Conservation (phyloP, 768 basidiomycete genomes). For the Xerocomus potaroensis region DNA sequence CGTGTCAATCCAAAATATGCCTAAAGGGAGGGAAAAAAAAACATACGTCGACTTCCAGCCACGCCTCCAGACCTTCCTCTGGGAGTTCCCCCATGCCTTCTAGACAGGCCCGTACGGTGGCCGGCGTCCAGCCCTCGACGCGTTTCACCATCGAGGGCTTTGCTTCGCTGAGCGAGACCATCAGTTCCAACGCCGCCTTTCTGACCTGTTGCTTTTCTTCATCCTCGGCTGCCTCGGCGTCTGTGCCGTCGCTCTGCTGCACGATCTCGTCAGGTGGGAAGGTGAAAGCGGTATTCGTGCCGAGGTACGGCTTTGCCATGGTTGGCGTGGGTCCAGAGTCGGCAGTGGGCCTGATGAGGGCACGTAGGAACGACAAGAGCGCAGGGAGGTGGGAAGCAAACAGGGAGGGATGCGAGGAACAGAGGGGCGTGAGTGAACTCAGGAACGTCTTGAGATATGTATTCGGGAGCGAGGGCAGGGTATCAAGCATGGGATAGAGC, state of each 20-base stretch:
- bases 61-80: conserved; percentile 52
- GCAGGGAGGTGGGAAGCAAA: conserved; percentile 69
- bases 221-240: conserved; percentile 41
- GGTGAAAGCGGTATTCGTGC: conserved; percentile 33
- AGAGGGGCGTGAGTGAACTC: conserved; percentile 64
- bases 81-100: conserved; percentile 81
- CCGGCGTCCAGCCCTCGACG: conserved; percentile 65
- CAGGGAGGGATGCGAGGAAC: conserved; percentile 60
- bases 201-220: conserved; percentile 70
- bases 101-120: conserved; percentile 69
- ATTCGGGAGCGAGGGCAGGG: conserved; percentile 56
- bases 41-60: conserved; percentile 77
- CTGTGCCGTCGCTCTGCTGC: conserved; percentile 28
- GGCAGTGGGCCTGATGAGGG: conserved; percentile 62
- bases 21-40: conserved; percentile 10
- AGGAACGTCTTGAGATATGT: conserved; percentile 62
- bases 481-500: conserved; percentile 70
- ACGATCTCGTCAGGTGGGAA: conserved; percentile 35
- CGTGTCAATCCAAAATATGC: background rate
- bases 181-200: conserved; percentile 74
- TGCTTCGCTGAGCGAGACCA: conserved; percentile 77
- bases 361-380: conserved; percentile 65
- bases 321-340: conserved; percentile 54
- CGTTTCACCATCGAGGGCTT: conserved; percentile 64
- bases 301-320: conserved; percentile 42